Evolutionary conservation across 2,329 filamentous ascomycete species (phyloP).

Genomic region (Emydomyces testavorans): DNA sequence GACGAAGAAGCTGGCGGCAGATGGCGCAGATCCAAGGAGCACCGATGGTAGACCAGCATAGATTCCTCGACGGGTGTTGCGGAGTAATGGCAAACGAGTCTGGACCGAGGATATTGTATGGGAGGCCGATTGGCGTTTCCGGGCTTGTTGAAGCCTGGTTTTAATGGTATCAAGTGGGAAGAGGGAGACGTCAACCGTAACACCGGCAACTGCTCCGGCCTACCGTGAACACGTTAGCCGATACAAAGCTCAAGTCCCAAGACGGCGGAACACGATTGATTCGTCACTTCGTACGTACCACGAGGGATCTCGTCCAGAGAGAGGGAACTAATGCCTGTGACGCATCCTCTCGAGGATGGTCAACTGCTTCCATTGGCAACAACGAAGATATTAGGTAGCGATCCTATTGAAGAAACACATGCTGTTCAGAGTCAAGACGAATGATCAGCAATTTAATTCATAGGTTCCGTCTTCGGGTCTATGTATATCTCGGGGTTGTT

Average conservation of each 20-base stretch:
- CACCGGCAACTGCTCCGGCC: conserved; percentile 84
- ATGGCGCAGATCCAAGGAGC: conserved; percentile 80
- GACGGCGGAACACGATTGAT: not conserved
- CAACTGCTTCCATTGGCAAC: conserved; percentile 19
- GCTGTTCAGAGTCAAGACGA: not conserved
- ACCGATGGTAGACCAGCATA: conserved; percentile 87
- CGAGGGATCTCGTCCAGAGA: conserved; percentile 35
- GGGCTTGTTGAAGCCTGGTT: conserved; percentile 67
- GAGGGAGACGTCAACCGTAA: conserved; percentile 90
- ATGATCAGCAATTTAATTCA: not conserved
- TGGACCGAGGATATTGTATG: conserved; percentile 61
- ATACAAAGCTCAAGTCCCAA: not conserved
- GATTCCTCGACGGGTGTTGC: conserved; percentile 80
- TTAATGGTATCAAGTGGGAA: conserved; percentile 98
- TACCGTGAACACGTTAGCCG: conserved; percentile 23
- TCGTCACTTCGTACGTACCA: conserved; percentile 22
- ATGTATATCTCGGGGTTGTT: not conserved
- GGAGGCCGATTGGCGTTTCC: conserved; percentile 46
- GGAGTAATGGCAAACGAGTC: conserved; percentile 33
- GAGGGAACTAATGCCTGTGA: conserved; percentile 30
- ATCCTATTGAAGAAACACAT: not conserved
- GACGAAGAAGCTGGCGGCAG: conserved; percentile 93
- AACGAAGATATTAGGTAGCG: not conserved
- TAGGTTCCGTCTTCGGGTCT: not conserved
- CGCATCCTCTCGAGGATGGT: conserved; percentile 21